phyloP scores from a whole-genome alignment of 1,284 basidiomycete genomes.

The Ganoderma multipileum region DNA sequence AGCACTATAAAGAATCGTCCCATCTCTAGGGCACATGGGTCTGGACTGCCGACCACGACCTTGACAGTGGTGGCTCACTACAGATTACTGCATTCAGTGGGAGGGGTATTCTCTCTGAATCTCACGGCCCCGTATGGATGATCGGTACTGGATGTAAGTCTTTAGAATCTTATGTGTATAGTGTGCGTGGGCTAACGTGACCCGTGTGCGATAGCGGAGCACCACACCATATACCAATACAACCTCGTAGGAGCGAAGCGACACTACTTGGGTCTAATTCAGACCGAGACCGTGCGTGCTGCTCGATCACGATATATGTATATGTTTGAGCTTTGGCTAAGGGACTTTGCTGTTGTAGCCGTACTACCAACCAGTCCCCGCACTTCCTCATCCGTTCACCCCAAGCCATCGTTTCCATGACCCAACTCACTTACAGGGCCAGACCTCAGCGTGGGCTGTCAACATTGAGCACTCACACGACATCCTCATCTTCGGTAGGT shows the following conservation, averaged over 20 bases:
- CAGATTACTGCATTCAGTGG: conserved; percentile 75
- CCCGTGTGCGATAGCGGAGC: conserved; percentile 49
- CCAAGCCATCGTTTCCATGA: conserved; percentile 57
- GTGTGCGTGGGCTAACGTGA: background rate
- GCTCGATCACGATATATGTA: background rate
- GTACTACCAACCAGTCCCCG: conserved; percentile 67
- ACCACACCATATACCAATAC: conserved; percentile 75
- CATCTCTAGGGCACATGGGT: conserved; percentile 59
- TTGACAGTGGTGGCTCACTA: conserved; percentile 47
- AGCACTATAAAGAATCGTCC: background rate
- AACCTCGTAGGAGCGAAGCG: conserved; percentile 63
- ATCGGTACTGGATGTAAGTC: conserved; percentile 66
- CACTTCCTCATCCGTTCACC: conserved; percentile 57
- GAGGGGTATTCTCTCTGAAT: conserved; percentile 80
- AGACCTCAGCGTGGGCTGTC: conserved; percentile 63
- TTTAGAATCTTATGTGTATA: background rate
- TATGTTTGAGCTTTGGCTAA: background rate
- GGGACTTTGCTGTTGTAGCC: conserved; percentile 38
- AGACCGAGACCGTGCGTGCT: conserved; percentile 66
- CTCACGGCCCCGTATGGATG: conserved; percentile 76
- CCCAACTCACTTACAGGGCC: conserved; percentile 50
- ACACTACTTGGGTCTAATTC: conserved; percentile 76
- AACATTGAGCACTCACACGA: conserved; percentile 58
- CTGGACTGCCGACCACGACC: conserved; percentile 83
- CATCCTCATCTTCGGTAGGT: conserved; percentile 65